A percentile compares a stretch with the other conserved stretches of the same genome.
phyloP scores from a whole-genome alignment of 176 grass and related monocot species.

The Dactylis glomerata region DNA sequence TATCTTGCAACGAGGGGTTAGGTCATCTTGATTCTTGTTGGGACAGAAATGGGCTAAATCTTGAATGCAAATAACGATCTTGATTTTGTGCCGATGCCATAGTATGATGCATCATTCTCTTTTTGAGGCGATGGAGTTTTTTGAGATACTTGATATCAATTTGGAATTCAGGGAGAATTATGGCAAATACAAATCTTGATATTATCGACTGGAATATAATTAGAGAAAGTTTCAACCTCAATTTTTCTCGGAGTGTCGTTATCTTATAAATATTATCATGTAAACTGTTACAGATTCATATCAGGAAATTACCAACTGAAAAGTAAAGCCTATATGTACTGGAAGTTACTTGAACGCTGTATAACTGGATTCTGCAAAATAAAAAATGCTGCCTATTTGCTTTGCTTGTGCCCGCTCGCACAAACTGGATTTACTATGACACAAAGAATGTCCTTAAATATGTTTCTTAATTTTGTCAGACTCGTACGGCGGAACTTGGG shows the following conservation, averaged over 20 bases:
- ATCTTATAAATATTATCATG: neutral
- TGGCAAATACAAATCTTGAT: neutral
- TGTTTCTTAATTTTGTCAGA: neutral
- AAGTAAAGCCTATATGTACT: neutral
- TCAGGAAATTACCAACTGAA: neutral
- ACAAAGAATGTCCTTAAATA: neutral
- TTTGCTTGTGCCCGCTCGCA: neutral
- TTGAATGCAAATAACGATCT: neutral
- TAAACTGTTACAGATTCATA: neutral
- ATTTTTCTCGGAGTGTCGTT: neutral
- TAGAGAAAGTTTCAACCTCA: neutral
- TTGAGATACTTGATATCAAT: neutral
- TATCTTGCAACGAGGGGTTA: neutral
- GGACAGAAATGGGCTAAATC: neutral
- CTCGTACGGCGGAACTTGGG: neutral
- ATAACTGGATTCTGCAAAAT: neutral
- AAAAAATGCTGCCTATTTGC: neutral
- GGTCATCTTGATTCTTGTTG: neutral
- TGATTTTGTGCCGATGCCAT: neutral
- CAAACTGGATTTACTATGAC: neutral
- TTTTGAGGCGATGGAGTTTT: neutral
- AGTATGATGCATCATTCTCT: neutral
- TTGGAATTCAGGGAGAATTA: neutral
- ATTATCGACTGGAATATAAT: neutral
- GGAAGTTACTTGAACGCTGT: neutral